Conservation (phyloP, 2,329 filamentous ascomycete species). For the Aspergillus sp. region DNA sequence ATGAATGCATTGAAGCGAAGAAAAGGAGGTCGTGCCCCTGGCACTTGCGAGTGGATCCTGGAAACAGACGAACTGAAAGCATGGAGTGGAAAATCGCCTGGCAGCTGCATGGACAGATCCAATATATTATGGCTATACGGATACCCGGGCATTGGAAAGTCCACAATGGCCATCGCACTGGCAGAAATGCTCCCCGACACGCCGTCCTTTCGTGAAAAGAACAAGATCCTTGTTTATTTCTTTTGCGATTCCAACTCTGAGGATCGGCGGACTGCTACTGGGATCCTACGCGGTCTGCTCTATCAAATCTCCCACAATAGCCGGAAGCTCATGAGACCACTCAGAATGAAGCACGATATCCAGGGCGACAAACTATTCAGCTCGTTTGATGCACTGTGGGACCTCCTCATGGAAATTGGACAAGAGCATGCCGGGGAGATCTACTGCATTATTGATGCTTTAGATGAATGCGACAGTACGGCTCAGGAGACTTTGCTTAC, state of each 20-base stretch:
- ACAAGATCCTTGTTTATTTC: neutral
- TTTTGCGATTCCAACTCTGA: constrained; percentile 4
- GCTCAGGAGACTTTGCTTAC: constrained; percentile 16
- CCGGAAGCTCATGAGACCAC: neutral
- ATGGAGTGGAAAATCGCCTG: no score
- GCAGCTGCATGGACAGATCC: neutral
- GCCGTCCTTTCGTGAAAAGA: neutral
- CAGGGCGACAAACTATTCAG: neutral
- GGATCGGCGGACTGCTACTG: neutral
- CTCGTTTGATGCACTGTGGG: constrained; percentile 16
- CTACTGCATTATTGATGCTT: constrained; percentile 21
- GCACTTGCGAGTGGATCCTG: no score
- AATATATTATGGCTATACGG: neutral
- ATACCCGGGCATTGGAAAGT: neutral
- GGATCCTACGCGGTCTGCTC: neutral
- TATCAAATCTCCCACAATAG: neutral
- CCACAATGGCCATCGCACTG: neutral
- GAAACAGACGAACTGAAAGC: no score
- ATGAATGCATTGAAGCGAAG: no score
- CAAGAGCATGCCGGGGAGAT: neutral
- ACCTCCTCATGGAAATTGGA: constrained; percentile 9
- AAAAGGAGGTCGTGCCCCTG: no score
- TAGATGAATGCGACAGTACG: constrained; percentile 21
- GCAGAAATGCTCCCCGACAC: neutral
- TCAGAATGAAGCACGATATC: neutral